Percentiles rank a stretch among this genome's conserved stretches.
These are phyloP conservation scores for Monosporozyma yasuniensis DNA, from an alignment of 805 yeast species.

Conservation along the genomic window DNA sequence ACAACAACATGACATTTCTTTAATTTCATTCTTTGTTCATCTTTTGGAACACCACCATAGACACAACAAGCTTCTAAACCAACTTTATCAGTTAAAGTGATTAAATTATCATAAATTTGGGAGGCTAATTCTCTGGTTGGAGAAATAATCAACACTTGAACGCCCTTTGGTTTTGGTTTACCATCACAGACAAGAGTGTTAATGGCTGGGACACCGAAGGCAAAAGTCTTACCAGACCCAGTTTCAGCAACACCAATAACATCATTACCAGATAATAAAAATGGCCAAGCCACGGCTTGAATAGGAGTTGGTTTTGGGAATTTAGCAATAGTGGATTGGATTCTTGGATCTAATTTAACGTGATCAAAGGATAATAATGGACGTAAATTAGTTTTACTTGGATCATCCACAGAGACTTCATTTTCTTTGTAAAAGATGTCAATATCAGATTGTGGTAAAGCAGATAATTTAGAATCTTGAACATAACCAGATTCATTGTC, in stretches of 20 bases:
- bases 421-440: conserved; percentile 57
- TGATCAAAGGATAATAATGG: conserved; percentile 67
- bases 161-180: conserved; percentile 33
- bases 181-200: conserved; percentile 43
- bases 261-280: conserved; percentile 64
- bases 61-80: conserved; percentile 70
- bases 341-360: conserved; percentile 45
- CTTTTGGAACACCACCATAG: conserved; percentile 97
- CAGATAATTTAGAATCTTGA: conserved; percentile 34
- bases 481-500: conserved; percentile 22
- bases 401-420: conserved; percentile 75
- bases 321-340: conserved; percentile 52
- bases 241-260: conserved; percentile 97
- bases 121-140: conserved; percentile 97
- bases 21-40: conserved; percentile 71
- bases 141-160: conserved; percentile 76
- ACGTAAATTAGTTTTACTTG: conserved; percentile 39
- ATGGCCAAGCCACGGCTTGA: conserved; percentile 94
- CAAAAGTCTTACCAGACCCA: conserved; percentile 96
- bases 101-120: conserved; percentile 81
- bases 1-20: conserved; percentile 68
- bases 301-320: conserved; percentile 93
- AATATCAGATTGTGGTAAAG: conserved; percentile 45
- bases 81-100: conserved; percentile 48
- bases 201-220: conserved; percentile 96